These are phyloP conservation scores for Xylariaceae sp. DNA, from an alignment of 2,329 filamentous ascomycete species.

Conservation along the genomic window DNA sequence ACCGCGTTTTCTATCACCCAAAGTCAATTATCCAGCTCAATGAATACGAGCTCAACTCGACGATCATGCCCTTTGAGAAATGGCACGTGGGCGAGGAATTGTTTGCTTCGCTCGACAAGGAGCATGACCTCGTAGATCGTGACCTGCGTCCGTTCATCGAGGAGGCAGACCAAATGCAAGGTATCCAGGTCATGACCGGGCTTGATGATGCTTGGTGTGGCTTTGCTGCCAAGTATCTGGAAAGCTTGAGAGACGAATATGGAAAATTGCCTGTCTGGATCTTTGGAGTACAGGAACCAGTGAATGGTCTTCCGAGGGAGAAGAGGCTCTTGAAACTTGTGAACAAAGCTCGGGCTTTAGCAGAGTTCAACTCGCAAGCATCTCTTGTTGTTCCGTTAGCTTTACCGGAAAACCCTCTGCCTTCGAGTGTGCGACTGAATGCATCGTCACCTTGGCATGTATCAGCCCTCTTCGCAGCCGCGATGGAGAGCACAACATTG, in stretches of 20 bases:
- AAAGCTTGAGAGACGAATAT: constrained; percentile 83
- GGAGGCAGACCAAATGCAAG: constrained; percentile 90
- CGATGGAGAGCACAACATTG: constrained; percentile 74
- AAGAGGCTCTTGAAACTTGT: constrained; percentile 61
- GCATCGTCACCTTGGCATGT: constrained; percentile 70
- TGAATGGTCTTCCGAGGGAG: constrained; percentile 51
- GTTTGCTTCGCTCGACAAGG: constrained; percentile 67
- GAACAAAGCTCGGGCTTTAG: constrained; percentile 71
- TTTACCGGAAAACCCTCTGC: constrained; percentile 53
- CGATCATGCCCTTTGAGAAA: constrained; percentile 76
- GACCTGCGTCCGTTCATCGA: constrained; percentile 85
- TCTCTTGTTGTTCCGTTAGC: constrained; percentile 76
- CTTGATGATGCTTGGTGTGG: constrained; percentile 79
- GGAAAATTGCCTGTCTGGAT: constrained; percentile 84
- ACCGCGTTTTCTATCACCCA: constrained; percentile 87
- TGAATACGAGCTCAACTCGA: constrained; percentile 80
- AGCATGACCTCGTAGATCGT: constrained; percentile 84
- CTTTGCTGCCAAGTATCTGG: constrained; percentile 67
- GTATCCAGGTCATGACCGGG: constrained; percentile 70
- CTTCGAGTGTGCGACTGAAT: constrained; percentile 57
- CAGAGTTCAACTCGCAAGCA: constrained; percentile 63
- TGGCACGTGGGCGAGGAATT: constrained; percentile 72
- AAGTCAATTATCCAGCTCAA: constrained; percentile 80
- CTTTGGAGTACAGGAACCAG: constrained; percentile 71
- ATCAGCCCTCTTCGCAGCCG: constrained; percentile 70